Base-by-base conservation (phyloP, 2,329 filamentous ascomycete species). In the Rosellinia necatrix region DNA sequence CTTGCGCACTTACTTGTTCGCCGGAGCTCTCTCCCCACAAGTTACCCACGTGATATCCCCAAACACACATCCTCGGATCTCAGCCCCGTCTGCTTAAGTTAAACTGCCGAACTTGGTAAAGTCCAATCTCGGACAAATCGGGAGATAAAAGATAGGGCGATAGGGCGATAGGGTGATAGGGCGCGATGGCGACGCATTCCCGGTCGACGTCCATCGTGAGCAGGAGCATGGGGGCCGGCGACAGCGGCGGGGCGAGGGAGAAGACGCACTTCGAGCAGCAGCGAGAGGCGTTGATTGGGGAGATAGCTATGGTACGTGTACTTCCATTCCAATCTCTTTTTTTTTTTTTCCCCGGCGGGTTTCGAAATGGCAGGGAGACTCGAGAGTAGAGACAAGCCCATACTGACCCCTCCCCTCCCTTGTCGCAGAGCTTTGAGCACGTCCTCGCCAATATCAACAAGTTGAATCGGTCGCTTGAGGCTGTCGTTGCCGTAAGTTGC, bases 361-460 rank as follows among this genome's bases (percentile, higher is more conserved):
- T n/a, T n/a, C n/a, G n/a, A n/a, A n/a, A n/a, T n/a, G n/a, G 30
- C 4, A 13, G 4, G 3, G 10, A 32, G 5, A 22, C 17, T 9
- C 6, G 5, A 47, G 8, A 17, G n/a, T 4, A 43, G 13, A 34
- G 4, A 13, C 13, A n/a, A 4, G 30, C 15, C 4, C 30, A 10
- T 9, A 7, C 43, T 47, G 53, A 61, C 25, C 1, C 17, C 17
- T 10, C 3, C n/a, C n/a, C n/a, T n/a, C n/a, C n/a, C n/a, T n/a
- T n/a, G n/a, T n/a, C n/a, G 1, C 63, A 88, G 84, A 85, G 79
- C 73, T 84, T 99, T 71, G 94, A 97, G 68, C 87, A 94, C 68
- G 92, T 96, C 56, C 87, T 99, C 8, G 90, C 92, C 67, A 97
- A 96, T 69, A 91, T 97, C 74, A 99, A 97, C 76, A 92, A 92